phyloP scores from a whole-genome alignment of 202 grass and related monocot species.

The Saccharum hybrid region DNA sequence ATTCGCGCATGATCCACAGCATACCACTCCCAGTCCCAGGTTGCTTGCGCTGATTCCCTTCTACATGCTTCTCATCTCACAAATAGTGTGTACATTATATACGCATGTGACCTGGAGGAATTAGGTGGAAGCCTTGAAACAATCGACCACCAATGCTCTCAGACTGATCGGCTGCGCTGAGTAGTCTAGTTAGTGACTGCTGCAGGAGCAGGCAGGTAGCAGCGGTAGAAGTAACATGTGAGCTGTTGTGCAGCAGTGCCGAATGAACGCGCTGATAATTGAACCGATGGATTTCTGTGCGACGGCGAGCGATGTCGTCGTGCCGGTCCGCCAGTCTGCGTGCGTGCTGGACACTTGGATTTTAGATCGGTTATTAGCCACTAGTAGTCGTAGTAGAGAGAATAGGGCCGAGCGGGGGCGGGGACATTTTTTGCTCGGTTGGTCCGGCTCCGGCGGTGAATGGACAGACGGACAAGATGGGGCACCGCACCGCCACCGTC shows the following conservation, averaged over 20 bases:
- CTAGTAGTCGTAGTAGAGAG: no score
- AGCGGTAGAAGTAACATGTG: background rate
- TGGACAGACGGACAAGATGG: background rate
- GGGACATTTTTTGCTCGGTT: background rate
- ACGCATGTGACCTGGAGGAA: no score
- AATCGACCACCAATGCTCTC: no score
- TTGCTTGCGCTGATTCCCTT: background rate
- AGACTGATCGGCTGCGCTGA: no score
- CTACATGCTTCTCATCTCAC: no score
- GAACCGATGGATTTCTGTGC: no score
- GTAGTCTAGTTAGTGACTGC: background rate
- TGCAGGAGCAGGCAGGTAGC: background rate
- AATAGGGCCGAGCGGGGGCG: background rate
- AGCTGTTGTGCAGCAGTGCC: background rate
- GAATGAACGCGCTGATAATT: background rate
- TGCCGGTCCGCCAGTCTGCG: no score
- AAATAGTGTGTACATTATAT: no score
- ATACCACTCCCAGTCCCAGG: background rate
- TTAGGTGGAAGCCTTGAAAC: no score
- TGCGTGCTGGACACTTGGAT: no score
- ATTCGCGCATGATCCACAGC: constrained; percentile 20
- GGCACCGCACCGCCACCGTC: background rate
- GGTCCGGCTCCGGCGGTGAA: background rate
- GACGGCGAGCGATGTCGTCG: no score
- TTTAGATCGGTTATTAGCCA: no score